These are phyloP conservation scores for Candida stauntonica DNA, from an alignment of 805 yeast species.

Conservation along the genomic window DNA sequence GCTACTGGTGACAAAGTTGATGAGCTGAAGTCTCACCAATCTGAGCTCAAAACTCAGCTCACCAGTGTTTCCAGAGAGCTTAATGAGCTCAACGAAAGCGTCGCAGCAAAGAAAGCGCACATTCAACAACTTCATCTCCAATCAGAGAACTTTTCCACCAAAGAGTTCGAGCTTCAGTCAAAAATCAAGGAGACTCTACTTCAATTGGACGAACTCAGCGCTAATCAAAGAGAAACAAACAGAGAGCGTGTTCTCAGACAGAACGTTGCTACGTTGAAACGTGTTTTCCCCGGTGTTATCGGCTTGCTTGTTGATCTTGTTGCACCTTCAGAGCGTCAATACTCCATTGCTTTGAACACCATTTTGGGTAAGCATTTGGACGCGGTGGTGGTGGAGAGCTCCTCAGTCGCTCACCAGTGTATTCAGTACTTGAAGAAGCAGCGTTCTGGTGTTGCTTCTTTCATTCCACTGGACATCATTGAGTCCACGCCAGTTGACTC, in stretches of 20 bases:
- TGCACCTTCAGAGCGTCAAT: constrained; percentile 68
- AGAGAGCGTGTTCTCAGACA: constrained; percentile 70
- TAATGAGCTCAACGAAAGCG: constrained; percentile 30
- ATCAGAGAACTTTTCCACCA: constrained; percentile 35
- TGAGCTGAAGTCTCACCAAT: constrained; percentile 30
- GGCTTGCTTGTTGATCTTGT: constrained; percentile 81
- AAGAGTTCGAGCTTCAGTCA: constrained; percentile 59
- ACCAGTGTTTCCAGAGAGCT: constrained; percentile 21
- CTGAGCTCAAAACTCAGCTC: constrained; percentile 27
- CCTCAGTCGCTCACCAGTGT: constrained; percentile 66
- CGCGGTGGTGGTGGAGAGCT: constrained; percentile 75
- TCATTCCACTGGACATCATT: constrained; percentile 83
- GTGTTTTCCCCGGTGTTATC: constrained; percentile 78
- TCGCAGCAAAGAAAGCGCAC: constrained; percentile 37
- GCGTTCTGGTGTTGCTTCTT: constrained; percentile 78
- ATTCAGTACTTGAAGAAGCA: constrained; percentile 79
- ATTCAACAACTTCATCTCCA: constrained; percentile 37
- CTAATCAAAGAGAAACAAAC: constrained; percentile 70
- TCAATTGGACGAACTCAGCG: constrained; percentile 66
- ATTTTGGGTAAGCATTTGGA: constrained; percentile 77
- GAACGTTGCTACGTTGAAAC: constrained; percentile 61
- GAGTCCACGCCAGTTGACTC: constrained; percentile 50
- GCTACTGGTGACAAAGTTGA: constrained; percentile 33
- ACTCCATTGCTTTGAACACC: constrained; percentile 69
- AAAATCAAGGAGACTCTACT: constrained; percentile 56